These are phyloP conservation scores for Paraphaeosphaeria minitans DNA, from an alignment of 2,329 filamentous ascomycete species.

Conservation along the genomic window DNA sequence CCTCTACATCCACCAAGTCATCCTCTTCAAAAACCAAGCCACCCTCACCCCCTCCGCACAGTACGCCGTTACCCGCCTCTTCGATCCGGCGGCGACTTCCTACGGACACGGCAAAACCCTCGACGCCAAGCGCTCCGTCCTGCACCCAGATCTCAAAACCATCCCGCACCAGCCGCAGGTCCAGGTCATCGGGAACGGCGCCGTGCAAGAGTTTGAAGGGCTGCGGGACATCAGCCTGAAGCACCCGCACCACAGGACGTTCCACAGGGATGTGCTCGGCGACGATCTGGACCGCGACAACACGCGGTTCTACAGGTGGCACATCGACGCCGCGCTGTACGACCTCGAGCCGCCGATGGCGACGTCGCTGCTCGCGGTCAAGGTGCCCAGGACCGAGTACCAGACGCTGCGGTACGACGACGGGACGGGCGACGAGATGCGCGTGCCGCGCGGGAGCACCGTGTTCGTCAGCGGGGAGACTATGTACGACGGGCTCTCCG, in stretches of 20 bases:
- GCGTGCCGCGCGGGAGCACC: conserved; percentile 75
- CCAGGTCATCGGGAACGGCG: conserved; percentile 79
- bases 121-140: conserved; percentile 67
- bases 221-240: conserved; percentile 69
- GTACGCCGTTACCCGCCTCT: conserved; percentile 73
- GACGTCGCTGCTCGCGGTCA: conserved; percentile 75
- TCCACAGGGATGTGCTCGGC: conserved; percentile 70
- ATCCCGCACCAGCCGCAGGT: conserved; percentile 80
- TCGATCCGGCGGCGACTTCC: conserved; percentile 67
- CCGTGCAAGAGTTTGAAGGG: conserved; percentile 71
- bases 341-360: conserved; percentile 74
- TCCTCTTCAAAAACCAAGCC: conserved; percentile 72
- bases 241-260: conserved; percentile 79
- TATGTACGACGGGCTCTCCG: conserved; percentile 71
- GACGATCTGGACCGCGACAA: conserved; percentile 63
- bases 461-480: conserved; percentile 74
- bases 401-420: conserved; percentile 77
- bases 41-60: conserved; percentile 71
- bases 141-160: conserved; percentile 81
- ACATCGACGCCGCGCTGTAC: conserved; percentile 80
- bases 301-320: conserved; percentile 75
- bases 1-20: conserved; percentile 70
- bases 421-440: conserved; percentile 67
- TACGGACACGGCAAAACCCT: conserved; percentile 81
- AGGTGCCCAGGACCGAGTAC: conserved; percentile 67